Base-by-base conservation (phyloP, 768 basidiomycete species). In the Russula vinacea region DNA sequence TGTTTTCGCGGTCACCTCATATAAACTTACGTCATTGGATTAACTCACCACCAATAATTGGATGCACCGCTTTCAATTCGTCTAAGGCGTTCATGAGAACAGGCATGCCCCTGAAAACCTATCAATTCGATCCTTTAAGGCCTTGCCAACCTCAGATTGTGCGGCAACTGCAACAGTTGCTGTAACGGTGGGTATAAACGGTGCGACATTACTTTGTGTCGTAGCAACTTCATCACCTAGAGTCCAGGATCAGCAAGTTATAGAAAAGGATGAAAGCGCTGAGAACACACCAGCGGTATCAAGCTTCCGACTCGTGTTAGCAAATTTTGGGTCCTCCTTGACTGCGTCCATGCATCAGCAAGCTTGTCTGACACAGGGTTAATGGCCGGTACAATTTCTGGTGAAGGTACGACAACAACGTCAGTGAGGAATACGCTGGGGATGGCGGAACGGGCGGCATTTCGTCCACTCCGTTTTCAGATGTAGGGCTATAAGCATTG, bases 61-160 rank as follows among this genome's bases (percentile, higher is more conserved):
- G 72, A 40, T 75, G 74, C 11, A 75, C 58, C 14, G 66, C 54
- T 5, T 67, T 68, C 4, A 75, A 65, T 9, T 70, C 74, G 35
- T 74, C 71, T 16, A 75, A 63, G 2, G 66, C 70, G 13, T 63
- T 70, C 59, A 75, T 58, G 24, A 75, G 58, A 9, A 60, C 35
- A 1, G 74, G 74, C 8, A 75, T 66, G 2, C 66, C 58, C 14
- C 71, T 14, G 70, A 56, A 33, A 74, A 68, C 17, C 63, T 50
- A 52, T 67, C 62, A 6, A 75, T 61, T 17, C 65, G 66, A 1
- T 68, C 57, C 13, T 70, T 64, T 26, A 73, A 22, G 8, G 14
- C 58, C 14, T 50, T 49, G 16, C n/a, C 57, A 1, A 63, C 10
- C 13, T 63, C 56, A 5, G 35, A 56, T 37, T 63, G 52, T 14